Evolutionary conservation across 257 asterid species (phyloP), one percentile per base, ranked within the genome.

Genomic region (Solanum etuberosum): DNA sequence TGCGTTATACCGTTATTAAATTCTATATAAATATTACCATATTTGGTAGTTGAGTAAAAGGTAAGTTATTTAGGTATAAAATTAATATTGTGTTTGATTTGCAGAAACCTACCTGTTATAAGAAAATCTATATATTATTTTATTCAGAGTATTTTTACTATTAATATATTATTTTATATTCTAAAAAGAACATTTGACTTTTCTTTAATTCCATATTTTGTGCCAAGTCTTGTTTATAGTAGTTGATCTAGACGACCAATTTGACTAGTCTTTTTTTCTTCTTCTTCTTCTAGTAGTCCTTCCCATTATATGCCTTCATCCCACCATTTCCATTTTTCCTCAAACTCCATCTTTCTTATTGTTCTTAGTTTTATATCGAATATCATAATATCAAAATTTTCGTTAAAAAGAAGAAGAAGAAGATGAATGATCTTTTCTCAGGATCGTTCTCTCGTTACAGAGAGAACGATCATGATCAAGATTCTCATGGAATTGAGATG

Each of bases 401-500:
- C 23, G 10, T 61, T 48, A n/a, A 23, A 25, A 65, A 13, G 27
- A 68, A 85, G 5, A 68, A 85, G 5, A 21, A 86, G 10, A 70
- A 70, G 7, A 70, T 86, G 88, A 86, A 86, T 78, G 88, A 86
- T 78, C 88, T 86, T 4, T 86, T 86, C 8, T 78, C 88, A 57
- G 88, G 88, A 11, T 86, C 88, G 48, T 78, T 78, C 82, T 78
- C 85, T 76, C 88, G 88, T 18, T 23, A n/a, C 29, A 1, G 84
- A 78, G 88, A 80, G 12, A 35, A 86, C 14, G 65, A 80, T 38
- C 61, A 23, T 9, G 43, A 84, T 5, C 29, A 37, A 72, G 31
- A 72, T 8, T 34, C 54, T 81, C 72, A 48, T 67, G 16, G 85
- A 2, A 89, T 91, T 23, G 93, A 91, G 78, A 92, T 91, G 87